These are phyloP conservation scores for Ammopiptanthus mongolicus DNA, from an alignment of 306 rosid species.

Conservation along the genomic window DNA sequence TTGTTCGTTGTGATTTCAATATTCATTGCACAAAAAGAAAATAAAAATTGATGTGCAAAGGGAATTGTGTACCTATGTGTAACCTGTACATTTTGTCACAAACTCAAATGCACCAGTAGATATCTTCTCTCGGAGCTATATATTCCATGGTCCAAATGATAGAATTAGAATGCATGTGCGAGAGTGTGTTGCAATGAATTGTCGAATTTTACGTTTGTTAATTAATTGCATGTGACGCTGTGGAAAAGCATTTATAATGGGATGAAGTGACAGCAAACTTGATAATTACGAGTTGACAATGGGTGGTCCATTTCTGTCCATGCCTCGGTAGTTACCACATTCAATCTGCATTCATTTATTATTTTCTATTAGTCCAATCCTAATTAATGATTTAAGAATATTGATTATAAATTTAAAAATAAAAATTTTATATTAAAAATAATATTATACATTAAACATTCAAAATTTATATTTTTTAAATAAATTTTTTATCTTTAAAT, in stretches of 20 bases:
- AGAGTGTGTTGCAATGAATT: background rate
- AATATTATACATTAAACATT: too few species aligned
- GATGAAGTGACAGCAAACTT: slow-evolving; percentile 31
- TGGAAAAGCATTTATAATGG: slow-evolving; percentile 2
- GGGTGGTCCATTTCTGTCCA: slow-evolving; percentile 29
- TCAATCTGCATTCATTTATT: slow-evolving; percentile 10
- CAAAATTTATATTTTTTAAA: too few species aligned
- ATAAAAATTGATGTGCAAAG: background rate
- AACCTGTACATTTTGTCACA: background rate
- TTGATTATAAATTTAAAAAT: too few species aligned
- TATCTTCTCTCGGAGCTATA: background rate
- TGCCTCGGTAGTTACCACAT: background rate
- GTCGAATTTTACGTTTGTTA: slow-evolving; percentile 2
- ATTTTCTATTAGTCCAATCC: too few species aligned
- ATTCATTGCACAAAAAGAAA: background rate
- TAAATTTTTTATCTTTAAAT: too few species aligned
- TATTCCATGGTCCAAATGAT: background rate
- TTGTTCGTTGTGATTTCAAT: background rate
- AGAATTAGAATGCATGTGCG: slow-evolving; percentile 20
- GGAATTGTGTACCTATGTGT: background rate
- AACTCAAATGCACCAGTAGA: background rate
- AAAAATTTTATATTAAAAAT: too few species aligned
- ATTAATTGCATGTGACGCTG: slow-evolving; percentile 24
- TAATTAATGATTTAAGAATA: too few species aligned
- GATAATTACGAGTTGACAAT: slow-evolving; percentile 24